These are phyloP conservation scores for Boechera stricta DNA, from an alignment of 345 rosid species.

Conservation along the genomic window DNA sequence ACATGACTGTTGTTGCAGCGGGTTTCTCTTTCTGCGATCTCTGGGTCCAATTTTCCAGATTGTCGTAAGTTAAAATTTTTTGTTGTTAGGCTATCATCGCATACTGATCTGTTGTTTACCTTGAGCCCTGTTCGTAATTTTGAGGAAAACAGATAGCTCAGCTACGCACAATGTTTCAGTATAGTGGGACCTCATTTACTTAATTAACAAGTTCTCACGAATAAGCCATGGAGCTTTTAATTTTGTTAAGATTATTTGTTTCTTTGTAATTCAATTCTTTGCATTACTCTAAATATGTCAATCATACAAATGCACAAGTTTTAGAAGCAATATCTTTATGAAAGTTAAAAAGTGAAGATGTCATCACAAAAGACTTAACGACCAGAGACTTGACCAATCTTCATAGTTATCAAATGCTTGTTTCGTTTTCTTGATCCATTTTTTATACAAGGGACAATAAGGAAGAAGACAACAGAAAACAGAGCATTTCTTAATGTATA, in stretches of 20 bases:
- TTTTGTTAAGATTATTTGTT: background rate
- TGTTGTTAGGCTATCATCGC: conserved; percentile 9
- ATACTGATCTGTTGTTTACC: conserved; percentile 12
- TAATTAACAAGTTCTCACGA: conserved; percentile 4
- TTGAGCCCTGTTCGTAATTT: conserved; percentile 18
- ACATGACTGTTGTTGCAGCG: background rate
- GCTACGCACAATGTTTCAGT: conserved; percentile 14
- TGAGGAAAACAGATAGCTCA: conserved; percentile 7
- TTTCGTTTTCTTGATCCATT: conserved; percentile 17
- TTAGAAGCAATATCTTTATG: background rate
- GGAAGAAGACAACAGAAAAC: conserved; percentile 9
- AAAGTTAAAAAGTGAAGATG: background rate
- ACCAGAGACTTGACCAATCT: background rate
- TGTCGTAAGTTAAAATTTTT: background rate
- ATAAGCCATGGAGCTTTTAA: conserved; percentile 14
- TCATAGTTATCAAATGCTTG: conserved; percentile 8
- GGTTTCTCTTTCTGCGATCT: conserved; percentile 7
- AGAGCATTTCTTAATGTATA: conserved; percentile 13
- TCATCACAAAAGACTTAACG: background rate
- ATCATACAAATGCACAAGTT: background rate
- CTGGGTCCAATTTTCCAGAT: background rate
- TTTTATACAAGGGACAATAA: conserved; percentile 8
- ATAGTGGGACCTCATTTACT: conserved; percentile 13
- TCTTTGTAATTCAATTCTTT: conserved; percentile 1
- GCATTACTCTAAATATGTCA: conserved; percentile 6